phyloP scores from a whole-genome alignment of 2,329 filamentous ascomycete genomes.

The Sporothrix pallida region DNA sequence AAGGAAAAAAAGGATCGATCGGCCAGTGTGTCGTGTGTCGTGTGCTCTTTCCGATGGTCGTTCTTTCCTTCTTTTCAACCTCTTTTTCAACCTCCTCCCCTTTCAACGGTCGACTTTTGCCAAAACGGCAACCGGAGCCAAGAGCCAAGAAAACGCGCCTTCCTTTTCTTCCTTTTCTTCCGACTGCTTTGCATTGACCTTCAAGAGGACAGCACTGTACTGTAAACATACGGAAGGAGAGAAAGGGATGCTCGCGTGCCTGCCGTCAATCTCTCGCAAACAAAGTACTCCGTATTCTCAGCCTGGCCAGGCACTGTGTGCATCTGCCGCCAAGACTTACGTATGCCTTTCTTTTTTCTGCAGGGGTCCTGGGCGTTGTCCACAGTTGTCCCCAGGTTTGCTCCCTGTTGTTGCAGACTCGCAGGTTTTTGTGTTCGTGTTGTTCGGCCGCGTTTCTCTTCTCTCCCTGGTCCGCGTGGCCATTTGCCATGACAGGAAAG shows the following conservation, averaged over 20 bases:
- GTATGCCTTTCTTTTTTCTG: conserved; percentile 20
- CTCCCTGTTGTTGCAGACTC: background rate
- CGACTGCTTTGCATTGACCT: background rate
- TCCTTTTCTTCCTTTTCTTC: background rate
- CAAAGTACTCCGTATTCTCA: conserved; percentile 26
- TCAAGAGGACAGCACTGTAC: background rate
- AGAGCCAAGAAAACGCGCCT: conserved; percentile 11
- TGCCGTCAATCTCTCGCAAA: background rate
- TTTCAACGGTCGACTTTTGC: background rate
- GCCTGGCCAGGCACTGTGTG: background rate
- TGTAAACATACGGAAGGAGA: background rate
- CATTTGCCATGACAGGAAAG: background rate
- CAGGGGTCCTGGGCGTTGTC: background rate
- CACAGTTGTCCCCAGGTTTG: background rate
- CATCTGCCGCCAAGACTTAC: conserved; percentile 32
- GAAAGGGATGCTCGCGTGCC: conserved; percentile 18
- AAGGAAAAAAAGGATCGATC: conserved; percentile 1
- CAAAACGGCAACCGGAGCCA: conserved; percentile 13
- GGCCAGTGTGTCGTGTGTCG: conserved; percentile 28
- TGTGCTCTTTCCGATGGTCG: conserved; percentile 11
- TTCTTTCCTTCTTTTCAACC: background rate
- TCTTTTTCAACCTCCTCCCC: no score
- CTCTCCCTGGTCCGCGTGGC: conserved; percentile 16
- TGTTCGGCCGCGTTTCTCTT: background rate
- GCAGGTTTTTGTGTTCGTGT: background rate